phyloP scores from a whole-genome alignment of 2,329 filamentous ascomycete genomes.

The Penicillium sp. region DNA sequence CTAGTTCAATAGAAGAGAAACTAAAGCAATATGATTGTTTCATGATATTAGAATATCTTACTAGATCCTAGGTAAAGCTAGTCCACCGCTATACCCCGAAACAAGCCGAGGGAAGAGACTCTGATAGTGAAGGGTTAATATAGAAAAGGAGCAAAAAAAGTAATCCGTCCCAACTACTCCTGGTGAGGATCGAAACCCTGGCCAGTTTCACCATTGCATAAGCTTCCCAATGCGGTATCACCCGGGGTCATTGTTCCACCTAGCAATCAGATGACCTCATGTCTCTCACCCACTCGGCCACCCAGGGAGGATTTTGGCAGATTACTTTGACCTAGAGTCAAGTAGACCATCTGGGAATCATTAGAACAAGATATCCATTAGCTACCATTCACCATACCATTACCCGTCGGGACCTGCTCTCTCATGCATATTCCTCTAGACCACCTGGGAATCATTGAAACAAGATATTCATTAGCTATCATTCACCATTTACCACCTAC shows the following conservation, averaged over 20 bases:
- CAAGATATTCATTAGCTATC: not conserved
- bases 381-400: not conserved
- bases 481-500: not conserved
- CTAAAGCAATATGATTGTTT: not conserved
- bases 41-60: not conserved
- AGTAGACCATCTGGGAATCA: not conserved
- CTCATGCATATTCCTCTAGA: not conserved
- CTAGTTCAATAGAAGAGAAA: not conserved
- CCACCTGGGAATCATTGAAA: not conserved
- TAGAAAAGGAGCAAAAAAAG: not conserved
- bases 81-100: too few species aligned
- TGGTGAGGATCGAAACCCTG: not conserved
- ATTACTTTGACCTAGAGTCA: not conserved
- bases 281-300: not conserved
- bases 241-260: not conserved
- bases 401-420: not conserved
- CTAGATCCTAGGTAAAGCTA: too few species aligned
- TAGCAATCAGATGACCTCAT: not conserved
- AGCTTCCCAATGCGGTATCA: not conserved
- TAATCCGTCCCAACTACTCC: not conserved
- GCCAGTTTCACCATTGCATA: not conserved
- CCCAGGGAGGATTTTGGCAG: not conserved
- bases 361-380: not conserved
- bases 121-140: not conserved
- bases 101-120: not conserved